Base-by-base conservation (phyloP, 345 rosid genomes). In the Aegle marmelos region DNA sequence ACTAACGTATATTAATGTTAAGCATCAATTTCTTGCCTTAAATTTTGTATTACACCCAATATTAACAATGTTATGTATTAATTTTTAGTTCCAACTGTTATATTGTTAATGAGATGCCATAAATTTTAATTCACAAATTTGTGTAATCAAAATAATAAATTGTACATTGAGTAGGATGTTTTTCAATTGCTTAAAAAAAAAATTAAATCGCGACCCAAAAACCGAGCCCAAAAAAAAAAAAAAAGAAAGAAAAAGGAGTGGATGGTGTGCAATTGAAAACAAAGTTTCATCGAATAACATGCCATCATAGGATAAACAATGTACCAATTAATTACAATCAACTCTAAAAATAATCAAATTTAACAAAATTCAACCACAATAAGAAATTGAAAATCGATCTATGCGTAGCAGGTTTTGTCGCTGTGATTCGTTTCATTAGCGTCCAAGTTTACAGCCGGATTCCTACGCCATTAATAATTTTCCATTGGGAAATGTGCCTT, bases 381-480 rank as follows among this genome's bases (percentile, higher is more conserved):
- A 83, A 74, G 78, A 86, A 60, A 60, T 60, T n/a, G 28, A 13
- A 61, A 61, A 82, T 78, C 69, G 80, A 85, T 79, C 70, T 8
- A 25, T 80, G 48, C 5, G 31, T 78, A 39, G 89, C 93, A 90
- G 91, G 83, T 37, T 72, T 82, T 86, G 89, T 82, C 86, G 67
- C 76, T 31, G 82, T 70, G 86, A 76, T 76, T 85, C 80, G 74
- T 63, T 45, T 59, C 80, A 74, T 77, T 76, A 73, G 67, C 65
- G 86, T 84, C 89, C 89, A 89, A 83, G 74, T 84, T 84, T 84
- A 84, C 86, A 85, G 90, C 85, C 85, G 69, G 85, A 73, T 85
- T 84, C 87, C 85, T 82, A 87, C 79, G 83, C 86, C 37, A 69
- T 76, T 66, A 73, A 68, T 74, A 14, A 54, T 76, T 76, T 45